These are phyloP conservation scores for Trichomonas tenax DNA, from an alignment of 208 protist species.

Conservation along the genomic window DNA sequence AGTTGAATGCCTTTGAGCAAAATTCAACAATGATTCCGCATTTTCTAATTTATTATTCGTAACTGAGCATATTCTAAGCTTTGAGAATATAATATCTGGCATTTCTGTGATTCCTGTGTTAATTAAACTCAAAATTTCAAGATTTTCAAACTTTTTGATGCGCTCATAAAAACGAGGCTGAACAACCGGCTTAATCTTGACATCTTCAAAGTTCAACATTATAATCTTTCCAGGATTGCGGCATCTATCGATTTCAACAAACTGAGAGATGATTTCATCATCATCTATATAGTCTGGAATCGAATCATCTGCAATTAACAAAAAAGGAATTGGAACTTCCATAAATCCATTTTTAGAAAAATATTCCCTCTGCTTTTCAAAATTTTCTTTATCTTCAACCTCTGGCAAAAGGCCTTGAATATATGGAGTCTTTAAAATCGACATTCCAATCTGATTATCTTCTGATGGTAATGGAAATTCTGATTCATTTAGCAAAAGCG, in stretches of 20 bases:
- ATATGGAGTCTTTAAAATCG: neutral
- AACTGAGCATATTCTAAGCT: neutral
- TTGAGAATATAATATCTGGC: neutral
- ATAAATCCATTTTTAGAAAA: neutral
- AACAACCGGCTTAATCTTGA: neutral
- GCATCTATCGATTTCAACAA: neutral
- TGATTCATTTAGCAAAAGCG: neutral
- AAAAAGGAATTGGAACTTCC: neutral
- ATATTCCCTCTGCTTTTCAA: neutral
- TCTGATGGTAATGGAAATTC: neutral
- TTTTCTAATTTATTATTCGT: neutral
- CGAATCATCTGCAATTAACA: neutral
- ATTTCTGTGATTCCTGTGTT: neutral
- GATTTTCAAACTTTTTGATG: neutral
- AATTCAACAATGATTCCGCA: neutral
- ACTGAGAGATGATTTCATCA: neutral
- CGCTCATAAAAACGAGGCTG: neutral
- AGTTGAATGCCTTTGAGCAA: neutral
- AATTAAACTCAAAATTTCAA: neutral
- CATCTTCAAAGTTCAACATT: neutral
- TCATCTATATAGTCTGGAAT: neutral
- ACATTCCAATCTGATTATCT: neutral
- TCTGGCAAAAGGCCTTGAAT: neutral
- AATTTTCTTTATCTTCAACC: neutral
- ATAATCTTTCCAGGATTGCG: neutral